phyloP scores from a whole-genome alignment of 805 yeast species.

The Metschnikowia rubicola region DNA sequence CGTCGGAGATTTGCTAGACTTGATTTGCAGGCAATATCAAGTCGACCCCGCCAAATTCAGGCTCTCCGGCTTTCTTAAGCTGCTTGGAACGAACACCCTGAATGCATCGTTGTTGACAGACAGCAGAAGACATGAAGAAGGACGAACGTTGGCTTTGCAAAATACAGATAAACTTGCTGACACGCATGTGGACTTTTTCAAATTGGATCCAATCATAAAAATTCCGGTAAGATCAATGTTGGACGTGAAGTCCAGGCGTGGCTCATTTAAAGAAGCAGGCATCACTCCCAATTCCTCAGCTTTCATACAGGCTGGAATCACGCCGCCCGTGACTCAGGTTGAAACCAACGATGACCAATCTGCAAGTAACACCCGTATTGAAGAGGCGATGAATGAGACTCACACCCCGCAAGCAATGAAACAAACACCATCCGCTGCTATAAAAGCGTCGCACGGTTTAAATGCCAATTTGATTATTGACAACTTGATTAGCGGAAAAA shows the following conservation, averaged over 20 bases:
- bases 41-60: conserved; percentile 26
- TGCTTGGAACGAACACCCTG: neutral
- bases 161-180: conserved; percentile 8
- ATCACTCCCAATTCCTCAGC: conserved; percentile 30
- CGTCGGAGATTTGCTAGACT: conserved; percentile 16
- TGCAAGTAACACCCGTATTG: neutral
- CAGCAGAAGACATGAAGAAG: neutral
- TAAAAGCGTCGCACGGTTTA: neutral
- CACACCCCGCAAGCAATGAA: neutral
- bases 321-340: conserved; percentile 22
- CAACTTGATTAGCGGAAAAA: conserved; percentile 11
- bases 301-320: conserved; percentile 19
- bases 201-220: conserved; percentile 18
- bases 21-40: conserved; percentile 28
- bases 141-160: conserved; percentile 6
- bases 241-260: conserved; percentile 8
- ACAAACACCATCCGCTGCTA: neutral
- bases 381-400: neutral
- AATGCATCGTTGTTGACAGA: conserved; percentile 1
- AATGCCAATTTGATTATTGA: conserved; percentile 17
- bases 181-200: conserved; percentile 15
- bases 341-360: conserved; percentile 18
- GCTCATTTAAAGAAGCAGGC: conserved; percentile 19
- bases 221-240: conserved; percentile 13
- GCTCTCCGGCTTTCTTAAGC: conserved; percentile 19